A percentile compares a stretch with the other conserved stretches of the same genome.
Conservation (phyloP, 768 basidiomycete genomes). For the Megacollybia marginata region DNA sequence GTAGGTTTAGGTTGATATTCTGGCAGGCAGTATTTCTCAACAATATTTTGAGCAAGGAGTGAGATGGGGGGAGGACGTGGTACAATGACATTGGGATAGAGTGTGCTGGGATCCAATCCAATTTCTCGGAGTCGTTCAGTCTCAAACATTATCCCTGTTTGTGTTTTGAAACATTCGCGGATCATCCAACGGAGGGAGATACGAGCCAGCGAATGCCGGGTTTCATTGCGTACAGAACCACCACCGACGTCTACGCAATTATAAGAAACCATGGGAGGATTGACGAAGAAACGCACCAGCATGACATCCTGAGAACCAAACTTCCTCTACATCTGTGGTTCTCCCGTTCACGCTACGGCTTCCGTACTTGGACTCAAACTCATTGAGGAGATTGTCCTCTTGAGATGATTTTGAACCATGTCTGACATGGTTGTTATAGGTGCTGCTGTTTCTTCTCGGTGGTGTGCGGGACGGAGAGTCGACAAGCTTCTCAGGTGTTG, state of each 20-base stretch:
- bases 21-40: neutral
- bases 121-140: slow-evolving; percentile 34
- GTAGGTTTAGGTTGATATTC: neutral
- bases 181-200: slow-evolving; percentile 77
- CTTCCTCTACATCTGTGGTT: slow-evolving; percentile 62
- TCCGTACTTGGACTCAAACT: neutral
- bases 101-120: slow-evolving; percentile 37
- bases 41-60: neutral
- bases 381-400: neutral
- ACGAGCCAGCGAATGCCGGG: slow-evolving; percentile 53
- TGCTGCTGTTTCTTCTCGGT: no score
- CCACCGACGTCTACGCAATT: slow-evolving; percentile 61
- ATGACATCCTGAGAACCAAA: slow-evolving; percentile 77
- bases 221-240: slow-evolving; percentile 53
- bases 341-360: slow-evolving; percentile 11
- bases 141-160: slow-evolving; percentile 57
- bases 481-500: neutral
- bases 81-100: slow-evolving; percentile 34
- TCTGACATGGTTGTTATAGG: neutral
- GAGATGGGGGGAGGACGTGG: slow-evolving; percentile 31
- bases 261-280: neutral
- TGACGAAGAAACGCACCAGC: slow-evolving; percentile 37
- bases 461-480: no score
- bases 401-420: neutral
- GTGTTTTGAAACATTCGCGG: slow-evolving; percentile 48